Conservation (phyloP, 495 filamentous ascomycete species). For the Parachaetomium inaequale region DNA sequence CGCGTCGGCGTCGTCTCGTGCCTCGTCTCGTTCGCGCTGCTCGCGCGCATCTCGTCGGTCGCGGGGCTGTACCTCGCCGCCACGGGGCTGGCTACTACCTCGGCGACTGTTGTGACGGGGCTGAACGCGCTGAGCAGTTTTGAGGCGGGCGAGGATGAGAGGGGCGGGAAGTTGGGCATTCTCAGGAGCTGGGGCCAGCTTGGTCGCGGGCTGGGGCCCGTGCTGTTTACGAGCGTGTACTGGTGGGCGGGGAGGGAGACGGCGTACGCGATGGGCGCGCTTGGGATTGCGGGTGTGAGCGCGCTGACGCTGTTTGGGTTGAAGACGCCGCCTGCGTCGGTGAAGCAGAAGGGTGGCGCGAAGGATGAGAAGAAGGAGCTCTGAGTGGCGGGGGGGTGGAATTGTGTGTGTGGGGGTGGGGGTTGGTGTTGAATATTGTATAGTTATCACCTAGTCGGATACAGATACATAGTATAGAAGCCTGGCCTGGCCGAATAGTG, state of each 20-base stretch:
- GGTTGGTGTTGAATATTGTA: neutral
- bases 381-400: neutral
- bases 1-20: conserved; percentile 75
- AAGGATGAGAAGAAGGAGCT: conserved; percentile 39
- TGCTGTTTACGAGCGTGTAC: conserved; percentile 93
- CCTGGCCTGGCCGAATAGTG: neutral
- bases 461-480: neutral
- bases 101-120: conserved; percentile 89
- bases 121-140: conserved; percentile 89
- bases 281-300: conserved; percentile 71
- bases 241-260: conserved; percentile 95
- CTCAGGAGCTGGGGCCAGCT: conserved; percentile 81
- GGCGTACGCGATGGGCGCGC: conserved; percentile 76
- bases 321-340: conserved; percentile 46
- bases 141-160: conserved; percentile 73
- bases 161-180: conserved; percentile 80
- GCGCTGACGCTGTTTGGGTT: conserved; percentile 67
- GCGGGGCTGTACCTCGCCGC: conserved; percentile 73
- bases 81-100: conserved; percentile 78
- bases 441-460: neutral
- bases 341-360: conserved; percentile 21
- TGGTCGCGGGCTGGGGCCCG: conserved; percentile 78
- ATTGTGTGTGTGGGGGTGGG: neutral
- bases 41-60: conserved; percentile 64
- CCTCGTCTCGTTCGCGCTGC: conserved; percentile 71